Conservation (phyloP, 148 eudicot genomes). For the Nepenthes gracilis region DNA sequence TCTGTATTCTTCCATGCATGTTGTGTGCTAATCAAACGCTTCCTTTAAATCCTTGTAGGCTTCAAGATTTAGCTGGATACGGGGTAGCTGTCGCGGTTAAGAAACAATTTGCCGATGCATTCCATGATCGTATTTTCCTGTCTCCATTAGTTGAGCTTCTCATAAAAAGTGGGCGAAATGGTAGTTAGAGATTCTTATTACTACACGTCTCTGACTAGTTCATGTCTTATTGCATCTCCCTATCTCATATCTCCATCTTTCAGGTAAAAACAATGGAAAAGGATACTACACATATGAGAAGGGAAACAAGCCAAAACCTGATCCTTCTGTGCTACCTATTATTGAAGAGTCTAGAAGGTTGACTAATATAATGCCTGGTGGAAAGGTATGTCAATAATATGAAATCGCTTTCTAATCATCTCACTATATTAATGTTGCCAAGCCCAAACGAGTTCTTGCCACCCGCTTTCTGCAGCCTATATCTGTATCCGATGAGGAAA, state of each 20-base stretch:
- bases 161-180: conserved; percentile 72
- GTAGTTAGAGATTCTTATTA: conserved; percentile 22
- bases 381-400: conserved; percentile 46
- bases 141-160: conserved; percentile 65
- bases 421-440: neutral
- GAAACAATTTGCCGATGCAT: conserved; percentile 35
- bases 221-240: neutral
- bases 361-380: conserved; percentile 70
- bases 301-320: conserved; percentile 90
- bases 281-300: conserved; percentile 82
- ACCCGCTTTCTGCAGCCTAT: conserved; percentile 54
- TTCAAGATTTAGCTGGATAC: conserved; percentile 79
- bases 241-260: neutral
- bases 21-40: neutral
- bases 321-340: conserved; percentile 61
- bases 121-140: conserved; percentile 47
- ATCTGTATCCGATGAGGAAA: conserved; percentile 67
- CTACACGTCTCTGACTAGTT: neutral
- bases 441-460: neutral
- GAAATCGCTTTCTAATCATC: neutral
- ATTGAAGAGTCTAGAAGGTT: conserved; percentile 73
- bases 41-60: conserved; percentile 31
- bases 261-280: conserved; percentile 88
- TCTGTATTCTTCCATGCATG: neutral
- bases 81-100: conserved; percentile 66